These are phyloP conservation scores for Lathyrus oleraceus DNA, from an alignment of 306 rosid genomes.

Conservation along the genomic window DNA sequence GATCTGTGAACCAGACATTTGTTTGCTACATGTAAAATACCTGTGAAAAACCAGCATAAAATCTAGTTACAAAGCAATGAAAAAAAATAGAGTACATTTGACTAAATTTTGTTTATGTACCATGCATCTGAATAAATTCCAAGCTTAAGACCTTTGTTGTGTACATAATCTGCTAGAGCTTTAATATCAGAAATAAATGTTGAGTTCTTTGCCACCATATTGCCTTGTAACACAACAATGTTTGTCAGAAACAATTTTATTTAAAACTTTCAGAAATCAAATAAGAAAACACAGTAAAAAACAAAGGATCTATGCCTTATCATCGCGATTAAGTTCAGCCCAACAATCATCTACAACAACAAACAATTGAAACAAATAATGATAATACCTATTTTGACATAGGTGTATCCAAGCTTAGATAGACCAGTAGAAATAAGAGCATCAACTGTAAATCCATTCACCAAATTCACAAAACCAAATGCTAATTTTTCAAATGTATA, in stretches of 20 bases:
- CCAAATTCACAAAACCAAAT: too few relatives aligned
- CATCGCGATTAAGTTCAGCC: conserved; percentile 84
- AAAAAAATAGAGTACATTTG: not conserved
- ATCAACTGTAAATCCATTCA: too few relatives aligned
- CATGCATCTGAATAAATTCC: conserved; percentile 98
- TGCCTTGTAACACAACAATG: conserved; percentile 44
- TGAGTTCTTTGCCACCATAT: conserved; percentile 71
- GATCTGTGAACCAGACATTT: conserved; percentile 96
- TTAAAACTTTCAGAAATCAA: not conserved
- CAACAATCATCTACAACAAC: conserved; percentile 84
- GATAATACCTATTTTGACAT: conserved; percentile 73
- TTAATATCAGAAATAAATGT: conserved; percentile 91
- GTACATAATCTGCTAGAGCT: conserved; percentile 90
- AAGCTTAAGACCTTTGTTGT: conserved; percentile 85
- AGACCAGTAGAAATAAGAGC: conserved; percentile 86
- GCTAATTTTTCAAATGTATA: too few relatives aligned
- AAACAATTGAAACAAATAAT: not conserved
- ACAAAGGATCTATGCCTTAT: conserved; percentile 39
- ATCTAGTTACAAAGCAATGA: not conserved
- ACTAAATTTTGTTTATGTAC: conserved; percentile 41
- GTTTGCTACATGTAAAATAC: conserved; percentile 84
- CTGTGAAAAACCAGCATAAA: conserved; percentile 41
- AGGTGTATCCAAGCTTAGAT: conserved; percentile 83
- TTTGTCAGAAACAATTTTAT: not conserved
- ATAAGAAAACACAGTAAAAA: not conserved